Percentiles rank a stretch among this genome's conserved stretches.
Conservation (phyloP, 306 rosid genomes). For the Inga laurina region DNA sequence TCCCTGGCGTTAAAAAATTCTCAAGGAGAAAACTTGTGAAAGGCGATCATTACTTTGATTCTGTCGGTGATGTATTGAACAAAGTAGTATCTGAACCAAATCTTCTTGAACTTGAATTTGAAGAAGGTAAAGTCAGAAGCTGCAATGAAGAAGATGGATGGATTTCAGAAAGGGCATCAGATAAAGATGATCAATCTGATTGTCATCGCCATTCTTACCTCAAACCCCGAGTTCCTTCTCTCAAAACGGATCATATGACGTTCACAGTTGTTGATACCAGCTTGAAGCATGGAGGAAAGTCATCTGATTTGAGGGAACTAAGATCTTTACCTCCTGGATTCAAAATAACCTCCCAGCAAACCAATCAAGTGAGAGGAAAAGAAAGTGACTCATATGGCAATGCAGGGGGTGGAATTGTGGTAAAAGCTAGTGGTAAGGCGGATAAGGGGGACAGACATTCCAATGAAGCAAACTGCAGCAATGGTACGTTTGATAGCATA, state of each 20-base stretch:
- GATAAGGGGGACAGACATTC: slow-evolving; percentile 32
- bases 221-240: slow-evolving; percentile 54
- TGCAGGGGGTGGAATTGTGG: slow-evolving; percentile 30
- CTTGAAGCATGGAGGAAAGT: slow-evolving; percentile 49
- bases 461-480: slow-evolving; percentile 36
- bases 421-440: slow-evolving; percentile 33
- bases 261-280: slow-evolving; percentile 61
- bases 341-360: slow-evolving; percentile 13
- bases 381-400: slow-evolving; percentile 34
- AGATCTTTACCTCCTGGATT: slow-evolving; percentile 46
- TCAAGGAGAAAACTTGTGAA: slow-evolving; percentile 67
- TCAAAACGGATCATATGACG: slow-evolving; percentile 42
- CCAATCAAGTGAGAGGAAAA: slow-evolving; percentile 23
- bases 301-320: slow-evolving; percentile 49
- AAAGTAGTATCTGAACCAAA: slow-evolving; percentile 78
- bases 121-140: slow-evolving; percentile 46
- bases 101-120: slow-evolving; percentile 67
- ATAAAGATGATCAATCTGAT: slow-evolving; percentile 45
- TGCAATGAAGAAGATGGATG: slow-evolving; percentile 41
- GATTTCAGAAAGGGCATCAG: slow-evolving; percentile 47
- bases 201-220: slow-evolving; percentile 63
- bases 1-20: slow-evolving; percentile 76
- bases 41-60: slow-evolving; percentile 78
- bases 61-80: slow-evolving; percentile 73
- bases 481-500: slow-evolving; percentile 26